A percentile compares a stretch with the other conserved stretches of the same genome.
phyloP scores from a whole-genome alignment of 208 protist species.

The Trypanosoma cruzi region DNA sequence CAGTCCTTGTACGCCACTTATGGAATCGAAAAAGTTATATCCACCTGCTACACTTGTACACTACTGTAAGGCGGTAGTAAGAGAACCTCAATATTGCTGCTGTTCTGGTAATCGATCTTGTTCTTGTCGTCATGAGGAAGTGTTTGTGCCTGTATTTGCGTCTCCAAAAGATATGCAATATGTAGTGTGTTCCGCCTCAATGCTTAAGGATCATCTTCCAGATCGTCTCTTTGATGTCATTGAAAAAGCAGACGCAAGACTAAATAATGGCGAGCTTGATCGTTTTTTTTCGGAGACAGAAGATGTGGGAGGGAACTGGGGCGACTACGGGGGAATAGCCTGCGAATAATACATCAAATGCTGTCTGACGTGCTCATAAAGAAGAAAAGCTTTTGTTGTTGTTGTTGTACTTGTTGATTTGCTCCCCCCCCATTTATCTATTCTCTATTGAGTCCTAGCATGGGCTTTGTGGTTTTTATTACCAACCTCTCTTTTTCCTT shows the following conservation, averaged over 20 bases:
- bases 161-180: slow-evolving; percentile 67
- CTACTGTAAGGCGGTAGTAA: slow-evolving; percentile 60
- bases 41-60: slow-evolving; percentile 73
- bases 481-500: too few species aligned
- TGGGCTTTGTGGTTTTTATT: too few species aligned
- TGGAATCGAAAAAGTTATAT: slow-evolving; percentile 43
- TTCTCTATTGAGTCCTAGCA: neutral
- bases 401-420: neutral
- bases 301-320: neutral
- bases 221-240: slow-evolving; percentile 70
- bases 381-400: too few species aligned
- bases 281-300: slow-evolving; percentile 64
- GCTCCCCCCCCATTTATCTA: neutral
- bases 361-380: neutral
- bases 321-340: neutral
- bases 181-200: slow-evolving; percentile 63
- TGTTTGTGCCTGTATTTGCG: slow-evolving; percentile 65
- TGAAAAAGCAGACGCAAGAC: slow-evolving; percentile 29
- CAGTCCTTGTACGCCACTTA: slow-evolving; percentile 20
- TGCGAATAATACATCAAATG: neutral
- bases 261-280: slow-evolving; percentile 70
- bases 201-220: slow-evolving; percentile 90
- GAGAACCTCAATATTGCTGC: slow-evolving; percentile 2
- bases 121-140: slow-evolving; percentile 44
- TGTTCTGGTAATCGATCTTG: slow-evolving; percentile 5